Percentiles rank a stretch among this genome's conserved stretches.
Conservation (phyloP, 129 eudicot species). For the Tagetes erecta region DNA sequence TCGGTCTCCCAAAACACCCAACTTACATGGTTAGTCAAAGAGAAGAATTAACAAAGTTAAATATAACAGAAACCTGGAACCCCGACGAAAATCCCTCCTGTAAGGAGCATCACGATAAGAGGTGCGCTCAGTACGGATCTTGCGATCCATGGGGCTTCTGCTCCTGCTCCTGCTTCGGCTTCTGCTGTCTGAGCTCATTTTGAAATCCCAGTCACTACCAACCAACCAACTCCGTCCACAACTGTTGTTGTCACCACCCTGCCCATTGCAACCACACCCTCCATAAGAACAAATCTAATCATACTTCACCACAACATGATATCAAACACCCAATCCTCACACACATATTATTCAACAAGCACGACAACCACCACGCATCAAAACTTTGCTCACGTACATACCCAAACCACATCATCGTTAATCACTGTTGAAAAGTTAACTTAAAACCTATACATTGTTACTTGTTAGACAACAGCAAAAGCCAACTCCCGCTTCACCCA, state of each 20-base stretch:
- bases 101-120: slow-evolving; percentile 94
- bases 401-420: slow-evolving; percentile 47
- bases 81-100: slow-evolving; percentile 75
- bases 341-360: slow-evolving; percentile 48
- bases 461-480: slow-evolving; percentile 12
- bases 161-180: slow-evolving; percentile 79
- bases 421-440: slow-evolving; percentile 17
- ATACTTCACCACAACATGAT: slow-evolving; percentile 44
- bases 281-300: slow-evolving; percentile 61
- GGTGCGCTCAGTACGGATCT: slow-evolving; percentile 75
- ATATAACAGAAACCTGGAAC: slow-evolving; percentile 66
- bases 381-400: slow-evolving; percentile 25
- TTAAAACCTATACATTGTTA: slow-evolving; percentile 7
- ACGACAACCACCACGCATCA: slow-evolving; percentile 50
- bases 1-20: slow-evolving; percentile 33
- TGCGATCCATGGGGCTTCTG: slow-evolving; percentile 87
- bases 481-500: slow-evolving; percentile 11
- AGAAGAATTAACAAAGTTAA: slow-evolving; percentile 30
- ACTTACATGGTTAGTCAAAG: slow-evolving; percentile 21
- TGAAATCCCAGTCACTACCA: slow-evolving; percentile 36
- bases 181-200: slow-evolving; percentile 76
- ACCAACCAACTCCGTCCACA: slow-evolving; percentile 48
- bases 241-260: slow-evolving; percentile 75
- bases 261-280: slow-evolving; percentile 96
- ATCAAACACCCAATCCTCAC: slow-evolving; percentile 59